These are phyloP conservation scores for Vigna hirtella DNA, from an alignment of 306 rosid genomes.

Conservation along the genomic window DNA sequence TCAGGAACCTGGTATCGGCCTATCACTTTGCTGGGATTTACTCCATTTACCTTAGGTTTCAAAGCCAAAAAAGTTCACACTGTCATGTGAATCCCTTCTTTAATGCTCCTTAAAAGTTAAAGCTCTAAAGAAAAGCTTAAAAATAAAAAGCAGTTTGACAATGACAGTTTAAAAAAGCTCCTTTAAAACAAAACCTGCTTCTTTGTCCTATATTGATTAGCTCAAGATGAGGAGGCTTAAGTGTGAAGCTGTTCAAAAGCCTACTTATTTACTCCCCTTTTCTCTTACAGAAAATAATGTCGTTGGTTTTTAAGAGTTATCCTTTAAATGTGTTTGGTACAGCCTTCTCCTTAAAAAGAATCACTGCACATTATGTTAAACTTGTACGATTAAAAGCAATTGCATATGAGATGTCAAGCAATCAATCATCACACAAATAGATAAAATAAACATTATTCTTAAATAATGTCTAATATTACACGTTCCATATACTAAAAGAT, in stretches of 20 bases:
- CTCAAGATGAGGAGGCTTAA: not conserved
- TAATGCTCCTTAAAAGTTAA: not conserved
- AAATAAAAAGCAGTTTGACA: not conserved
- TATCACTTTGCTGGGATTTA: slow-evolving; percentile 20
- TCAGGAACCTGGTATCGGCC: slow-evolving; percentile 20
- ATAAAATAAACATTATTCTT: slow-evolving; percentile 10
- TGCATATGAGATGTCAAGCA: not conserved
- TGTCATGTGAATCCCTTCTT: slow-evolving; percentile 37
- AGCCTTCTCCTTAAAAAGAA: not conserved
- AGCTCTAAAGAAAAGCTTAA: slow-evolving; percentile 1
- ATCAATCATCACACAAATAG: slow-evolving; percentile 3
- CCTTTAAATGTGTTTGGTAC: not conserved
- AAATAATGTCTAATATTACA: slow-evolving; percentile 9
- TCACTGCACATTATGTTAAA: slow-evolving; percentile 3
- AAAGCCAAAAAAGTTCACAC: slow-evolving; percentile 19
- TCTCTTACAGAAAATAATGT: not conserved
- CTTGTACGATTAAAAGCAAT: not conserved
- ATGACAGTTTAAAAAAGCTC: not conserved
- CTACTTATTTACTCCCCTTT: not conserved
- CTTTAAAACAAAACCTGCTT: not conserved
- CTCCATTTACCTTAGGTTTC: slow-evolving; percentile 33
- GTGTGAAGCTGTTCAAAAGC: not conserved
- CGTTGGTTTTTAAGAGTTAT: not conserved
- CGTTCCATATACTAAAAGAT: not conserved
- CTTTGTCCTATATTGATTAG: not conserved